Conservation (phyloP, 352 stramenopile genomes). For the Phytophthora ramorum region DNA sequence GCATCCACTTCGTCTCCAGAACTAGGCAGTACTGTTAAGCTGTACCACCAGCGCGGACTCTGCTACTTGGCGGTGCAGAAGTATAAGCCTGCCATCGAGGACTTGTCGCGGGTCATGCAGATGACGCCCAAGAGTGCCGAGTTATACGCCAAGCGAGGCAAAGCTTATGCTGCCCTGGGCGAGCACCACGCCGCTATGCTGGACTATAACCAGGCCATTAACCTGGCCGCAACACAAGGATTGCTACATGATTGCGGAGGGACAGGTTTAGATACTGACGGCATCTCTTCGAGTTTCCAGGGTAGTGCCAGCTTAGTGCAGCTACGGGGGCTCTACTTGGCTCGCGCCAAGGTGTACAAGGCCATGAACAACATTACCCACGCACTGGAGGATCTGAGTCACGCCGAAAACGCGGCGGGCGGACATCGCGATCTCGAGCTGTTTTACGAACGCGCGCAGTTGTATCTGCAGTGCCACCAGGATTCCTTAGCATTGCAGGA, state of each 20-base stretch:
- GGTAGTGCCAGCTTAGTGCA: constrained; percentile 40
- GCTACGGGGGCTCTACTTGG: constrained; percentile 56
- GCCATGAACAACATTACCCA: constrained; percentile 60
- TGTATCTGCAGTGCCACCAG: constrained; percentile 60
- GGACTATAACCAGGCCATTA: constrained; percentile 76
- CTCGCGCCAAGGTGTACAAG: constrained; percentile 57
- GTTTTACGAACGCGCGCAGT: constrained; percentile 63
- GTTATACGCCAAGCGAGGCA: constrained; percentile 71
- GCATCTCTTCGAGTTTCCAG: background rate
- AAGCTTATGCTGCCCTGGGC: constrained; percentile 61
- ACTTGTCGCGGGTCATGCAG: constrained; percentile 73
- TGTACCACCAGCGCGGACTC: constrained; percentile 68
- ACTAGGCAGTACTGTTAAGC: constrained; percentile 46
- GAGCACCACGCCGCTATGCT: constrained; percentile 60
- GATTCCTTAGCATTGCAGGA: constrained; percentile 54
- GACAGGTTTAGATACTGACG: background rate
- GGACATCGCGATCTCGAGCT: constrained; percentile 65
- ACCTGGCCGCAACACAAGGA: constrained; percentile 44
- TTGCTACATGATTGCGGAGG: constrained; percentile 35
- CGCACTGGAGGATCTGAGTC: constrained; percentile 62
- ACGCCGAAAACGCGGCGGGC: constrained; percentile 47
- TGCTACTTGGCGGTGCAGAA: constrained; percentile 63
- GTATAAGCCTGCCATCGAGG: constrained; percentile 74
- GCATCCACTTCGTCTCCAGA: constrained; percentile 8
- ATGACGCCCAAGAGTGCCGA: constrained; percentile 72